phyloP scores from a whole-genome alignment of 2,329 filamentous ascomycete species.

The Neoascochyta sp. region DNA sequence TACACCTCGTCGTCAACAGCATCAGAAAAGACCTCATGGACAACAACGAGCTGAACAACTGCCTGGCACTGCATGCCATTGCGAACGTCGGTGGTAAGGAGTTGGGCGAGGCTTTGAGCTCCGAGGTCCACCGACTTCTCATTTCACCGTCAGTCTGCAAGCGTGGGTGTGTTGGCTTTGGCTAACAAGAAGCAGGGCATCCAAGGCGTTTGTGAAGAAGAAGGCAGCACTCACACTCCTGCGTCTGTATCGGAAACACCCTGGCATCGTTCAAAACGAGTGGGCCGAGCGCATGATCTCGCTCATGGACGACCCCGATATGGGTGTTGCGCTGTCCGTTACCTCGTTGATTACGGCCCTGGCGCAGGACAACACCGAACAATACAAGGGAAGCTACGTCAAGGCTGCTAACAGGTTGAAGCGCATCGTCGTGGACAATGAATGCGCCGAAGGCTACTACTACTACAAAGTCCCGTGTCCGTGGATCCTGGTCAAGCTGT shows the following conservation, averaged over 20 bases:
- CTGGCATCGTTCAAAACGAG: slow-evolving; percentile 88
- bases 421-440: slow-evolving; percentile 83
- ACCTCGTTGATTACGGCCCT: slow-evolving; percentile 93
- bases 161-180: not conserved
- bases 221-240: slow-evolving; percentile 93
- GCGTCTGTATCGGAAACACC: slow-evolving; percentile 89
- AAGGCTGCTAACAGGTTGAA: slow-evolving; percentile 90
- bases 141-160: slow-evolving; percentile 76
- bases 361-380: slow-evolving; percentile 88
- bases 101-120: slow-evolving; percentile 91
- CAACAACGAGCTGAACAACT: slow-evolving; percentile 96
- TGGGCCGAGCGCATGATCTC: slow-evolving; percentile 98
- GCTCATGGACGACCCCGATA: slow-evolving; percentile 94
- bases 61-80: slow-evolving; percentile 91
- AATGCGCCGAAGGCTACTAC: slow-evolving; percentile 85
- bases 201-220: slow-evolving; percentile 98
- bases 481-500: slow-evolving; percentile 94
- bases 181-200: slow-evolving; percentile 53
- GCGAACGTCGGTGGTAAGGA: slow-evolving; percentile 95
- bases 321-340: slow-evolving; percentile 91
- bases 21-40: slow-evolving; percentile 94
- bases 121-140: slow-evolving; percentile 85
- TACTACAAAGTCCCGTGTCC: slow-evolving; percentile 99
- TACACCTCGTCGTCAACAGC: slow-evolving; percentile 96
- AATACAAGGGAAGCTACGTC: slow-evolving; percentile 89